Evolutionary conservation across 2,329 filamentous ascomycete genomes (phyloP).

Genomic region (Neofusicoccum ribis): DNA sequence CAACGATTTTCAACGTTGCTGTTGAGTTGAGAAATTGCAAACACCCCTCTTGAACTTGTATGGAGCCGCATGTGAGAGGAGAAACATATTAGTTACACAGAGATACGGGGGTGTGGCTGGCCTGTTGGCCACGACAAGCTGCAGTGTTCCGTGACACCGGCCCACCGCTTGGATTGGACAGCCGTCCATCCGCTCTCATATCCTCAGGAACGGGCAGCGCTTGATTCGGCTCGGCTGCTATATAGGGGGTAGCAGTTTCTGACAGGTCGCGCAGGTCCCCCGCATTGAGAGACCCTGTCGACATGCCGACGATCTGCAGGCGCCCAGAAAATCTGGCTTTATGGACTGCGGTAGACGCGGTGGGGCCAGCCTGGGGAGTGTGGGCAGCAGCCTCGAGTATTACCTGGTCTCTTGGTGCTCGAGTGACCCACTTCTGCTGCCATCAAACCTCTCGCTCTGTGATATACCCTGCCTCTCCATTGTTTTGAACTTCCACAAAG

Average conservation of each 20-base stretch:
- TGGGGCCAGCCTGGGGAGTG: background rate
- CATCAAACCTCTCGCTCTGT: background rate
- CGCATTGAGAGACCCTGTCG: background rate
- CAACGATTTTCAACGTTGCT: background rate
- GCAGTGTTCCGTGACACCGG: background rate
- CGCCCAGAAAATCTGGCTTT: background rate
- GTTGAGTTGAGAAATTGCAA: background rate
- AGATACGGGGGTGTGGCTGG: background rate
- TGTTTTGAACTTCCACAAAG: background rate
- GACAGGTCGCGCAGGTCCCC: slow-evolving; percentile 5
- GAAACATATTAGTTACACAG: background rate
- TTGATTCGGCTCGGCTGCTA: background rate
- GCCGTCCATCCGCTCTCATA: background rate
- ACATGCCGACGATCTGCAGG: background rate
- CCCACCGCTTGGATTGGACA: background rate
- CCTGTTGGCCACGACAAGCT: background rate
- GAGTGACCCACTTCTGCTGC: background rate
- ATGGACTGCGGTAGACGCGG: background rate
- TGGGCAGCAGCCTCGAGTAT: background rate
- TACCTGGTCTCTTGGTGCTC: background rate
- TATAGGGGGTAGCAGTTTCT: background rate
- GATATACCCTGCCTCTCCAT: background rate
- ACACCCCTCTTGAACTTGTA: background rate
- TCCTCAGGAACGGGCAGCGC: background rate
- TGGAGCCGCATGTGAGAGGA: background rate